A percentile compares a stretch with the other conserved stretches of the same genome.
phyloP scores from a whole-genome alignment of 371 early-diverging fungal species.

The Mortierella polycephala region DNA sequence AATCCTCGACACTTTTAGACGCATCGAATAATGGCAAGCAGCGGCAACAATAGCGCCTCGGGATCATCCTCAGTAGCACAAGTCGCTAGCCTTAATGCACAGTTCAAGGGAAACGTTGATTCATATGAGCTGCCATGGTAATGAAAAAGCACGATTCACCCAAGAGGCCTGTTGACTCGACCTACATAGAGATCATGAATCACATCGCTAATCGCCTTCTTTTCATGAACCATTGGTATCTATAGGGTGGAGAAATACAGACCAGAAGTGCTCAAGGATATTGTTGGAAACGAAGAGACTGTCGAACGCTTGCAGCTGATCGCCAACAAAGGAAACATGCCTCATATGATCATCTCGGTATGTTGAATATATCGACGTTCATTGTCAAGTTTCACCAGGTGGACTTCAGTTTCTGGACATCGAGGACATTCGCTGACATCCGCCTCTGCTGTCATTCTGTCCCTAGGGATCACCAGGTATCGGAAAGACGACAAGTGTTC shows the following conservation, averaged over 20 bases:
- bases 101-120: slow-evolving; percentile 54
- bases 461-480: slow-evolving; percentile 96
- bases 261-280: slow-evolving; percentile 87
- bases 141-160: background rate
- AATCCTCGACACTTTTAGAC: background rate
- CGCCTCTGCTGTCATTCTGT: too few species aligned
- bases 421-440: background rate
- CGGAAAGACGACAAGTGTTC: slow-evolving; percentile 98
- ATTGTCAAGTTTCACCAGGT: background rate
- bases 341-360: slow-evolving; percentile 96
- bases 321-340: slow-evolving; percentile 93
- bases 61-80: slow-evolving; percentile 32
- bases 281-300: slow-evolving; percentile 97
- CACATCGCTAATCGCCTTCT: background rate
- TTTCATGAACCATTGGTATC: background rate
- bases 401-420: background rate
- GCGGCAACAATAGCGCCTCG: slow-evolving; percentile 6
- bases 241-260: slow-evolving; percentile 97
- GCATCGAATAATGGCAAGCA: slow-evolving; percentile 23
- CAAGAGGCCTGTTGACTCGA: too few species aligned
- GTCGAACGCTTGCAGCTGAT: slow-evolving; percentile 89
- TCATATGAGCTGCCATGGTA: slow-evolving; percentile 56
- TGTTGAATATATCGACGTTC: background rate
- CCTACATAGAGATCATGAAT: background rate
- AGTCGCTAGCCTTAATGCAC: slow-evolving; percentile 33